Conservation (phyloP, 345 rosid genomes). For the Populus tremula region DNA sequence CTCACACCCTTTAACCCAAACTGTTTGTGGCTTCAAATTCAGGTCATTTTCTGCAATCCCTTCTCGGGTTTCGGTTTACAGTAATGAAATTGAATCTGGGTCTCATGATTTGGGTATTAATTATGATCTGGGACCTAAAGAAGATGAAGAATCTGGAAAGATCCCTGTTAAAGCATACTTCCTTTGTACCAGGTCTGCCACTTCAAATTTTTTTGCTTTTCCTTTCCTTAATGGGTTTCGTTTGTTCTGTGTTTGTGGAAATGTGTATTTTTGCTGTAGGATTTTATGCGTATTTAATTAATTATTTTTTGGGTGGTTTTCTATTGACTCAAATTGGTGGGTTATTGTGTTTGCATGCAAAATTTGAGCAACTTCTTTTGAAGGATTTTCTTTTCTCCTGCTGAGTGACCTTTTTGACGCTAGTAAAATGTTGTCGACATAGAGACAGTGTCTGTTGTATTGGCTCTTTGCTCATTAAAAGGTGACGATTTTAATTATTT, state of each 20-base stretch:
- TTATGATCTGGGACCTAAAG: constrained; percentile 37
- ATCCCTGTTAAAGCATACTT: constrained; percentile 82
- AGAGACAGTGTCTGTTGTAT: neutral
- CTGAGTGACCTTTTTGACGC: neutral
- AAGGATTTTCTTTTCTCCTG: neutral
- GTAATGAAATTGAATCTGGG: constrained; percentile 49
- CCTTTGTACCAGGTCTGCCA: constrained; percentile 68
- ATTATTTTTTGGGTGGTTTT: neutral
- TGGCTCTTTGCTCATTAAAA: neutral
- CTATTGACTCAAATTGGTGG: neutral
- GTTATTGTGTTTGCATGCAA: neutral
- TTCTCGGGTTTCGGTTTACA: constrained; percentile 47
- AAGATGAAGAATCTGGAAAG: constrained; percentile 57
- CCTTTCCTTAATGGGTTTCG: neutral
- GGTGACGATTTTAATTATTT: neutral
- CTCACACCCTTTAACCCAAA: constrained; percentile 2
- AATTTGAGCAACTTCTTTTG: neutral
- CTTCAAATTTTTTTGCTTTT: neutral
- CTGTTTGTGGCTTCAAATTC: constrained; percentile 12
- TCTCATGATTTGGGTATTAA: constrained; percentile 37
- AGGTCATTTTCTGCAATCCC: constrained; percentile 61
- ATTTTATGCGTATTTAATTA: neutral
- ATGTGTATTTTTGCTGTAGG: neutral
- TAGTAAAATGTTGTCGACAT: neutral
- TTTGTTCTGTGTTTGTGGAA: neutral